These are phyloP conservation scores for Orbilia brochopaga DNA, from an alignment of 2,329 filamentous ascomycete genomes.

Conservation along the genomic window DNA sequence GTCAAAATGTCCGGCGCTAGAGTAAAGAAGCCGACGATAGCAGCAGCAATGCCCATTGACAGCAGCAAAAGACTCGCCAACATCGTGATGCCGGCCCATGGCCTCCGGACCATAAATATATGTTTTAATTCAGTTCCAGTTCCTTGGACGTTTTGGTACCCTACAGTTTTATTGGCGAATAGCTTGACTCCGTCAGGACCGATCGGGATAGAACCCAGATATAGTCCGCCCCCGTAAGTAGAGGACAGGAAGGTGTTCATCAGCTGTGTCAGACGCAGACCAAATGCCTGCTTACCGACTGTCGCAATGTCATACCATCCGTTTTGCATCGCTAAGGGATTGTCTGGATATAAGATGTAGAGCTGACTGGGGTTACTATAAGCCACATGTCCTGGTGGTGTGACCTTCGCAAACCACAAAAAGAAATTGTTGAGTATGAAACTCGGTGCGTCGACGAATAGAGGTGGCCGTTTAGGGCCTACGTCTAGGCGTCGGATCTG, in stretches of 20 bases:
- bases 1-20: slow-evolving; percentile 33
- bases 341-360: slow-evolving; percentile 31
- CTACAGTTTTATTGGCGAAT: background rate
- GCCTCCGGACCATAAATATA: slow-evolving; percentile 28
- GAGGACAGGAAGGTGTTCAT: slow-evolving; percentile 37
- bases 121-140: slow-evolving; percentile 24
- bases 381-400: slow-evolving; percentile 28
- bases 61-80: slow-evolving; percentile 35
- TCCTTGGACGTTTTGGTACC: slow-evolving; percentile 15
- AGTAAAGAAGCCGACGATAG: slow-evolving; percentile 27
- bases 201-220: slow-evolving; percentile 30
- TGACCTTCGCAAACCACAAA: slow-evolving; percentile 28
- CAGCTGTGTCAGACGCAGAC: slow-evolving; percentile 34
- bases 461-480: slow-evolving; percentile 25
- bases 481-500: slow-evolving; percentile 30
- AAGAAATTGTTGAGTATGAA: slow-evolving; percentile 28
- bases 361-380: slow-evolving; percentile 44
- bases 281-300: slow-evolving; percentile 19
- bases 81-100: slow-evolving; percentile 31
- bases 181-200: slow-evolving; percentile 4
- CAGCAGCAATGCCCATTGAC: slow-evolving; percentile 30
- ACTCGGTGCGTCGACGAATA: slow-evolving; percentile 22
- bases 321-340: slow-evolving; percentile 26
- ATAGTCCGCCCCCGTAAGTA: slow-evolving; percentile 33
- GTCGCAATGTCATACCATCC: slow-evolving; percentile 26